Conservation (phyloP, 1,284 basidiomycete species). For the Microbotryomycetes sp. region DNA sequence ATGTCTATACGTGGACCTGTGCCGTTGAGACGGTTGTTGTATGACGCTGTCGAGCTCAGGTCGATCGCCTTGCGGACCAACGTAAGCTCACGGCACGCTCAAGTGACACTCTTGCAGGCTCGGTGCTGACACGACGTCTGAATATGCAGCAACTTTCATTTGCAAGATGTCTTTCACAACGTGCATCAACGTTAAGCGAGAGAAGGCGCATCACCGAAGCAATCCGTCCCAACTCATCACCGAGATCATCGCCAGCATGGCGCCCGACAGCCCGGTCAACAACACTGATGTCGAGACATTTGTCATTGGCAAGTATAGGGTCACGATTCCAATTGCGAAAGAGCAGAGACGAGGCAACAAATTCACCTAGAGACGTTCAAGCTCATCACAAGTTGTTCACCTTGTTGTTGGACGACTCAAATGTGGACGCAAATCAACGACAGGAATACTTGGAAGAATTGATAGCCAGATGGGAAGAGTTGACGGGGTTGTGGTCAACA, state of each 20-base stretch:
- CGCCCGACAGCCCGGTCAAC: not conserved
- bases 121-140: not conserved
- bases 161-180: too few species aligned
- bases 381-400: slow-evolving; percentile 2
- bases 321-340: not conserved
- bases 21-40: not conserved
- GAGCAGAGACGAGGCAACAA: not conserved
- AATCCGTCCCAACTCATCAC: not conserved
- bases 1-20: not conserved
- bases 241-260: not conserved
- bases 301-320: not conserved
- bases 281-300: not conserved
- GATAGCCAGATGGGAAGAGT: slow-evolving; percentile 17
- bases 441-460: slow-evolving; percentile 2
- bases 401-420: not conserved
- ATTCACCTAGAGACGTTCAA: not conserved
- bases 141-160: not conserved
- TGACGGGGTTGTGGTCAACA: slow-evolving; percentile 11
- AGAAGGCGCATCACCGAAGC: too few species aligned
- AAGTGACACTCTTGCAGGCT: not conserved
- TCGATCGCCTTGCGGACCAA: not conserved
- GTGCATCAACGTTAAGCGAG: too few species aligned
- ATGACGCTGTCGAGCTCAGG: not conserved
- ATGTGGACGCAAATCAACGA: not conserved
- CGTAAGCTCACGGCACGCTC: not conserved